These are phyloP conservation scores for Aspergillus pseudoglaucus DNA, from an alignment of 2,329 filamentous ascomycete genomes.

Conservation along the genomic window DNA sequence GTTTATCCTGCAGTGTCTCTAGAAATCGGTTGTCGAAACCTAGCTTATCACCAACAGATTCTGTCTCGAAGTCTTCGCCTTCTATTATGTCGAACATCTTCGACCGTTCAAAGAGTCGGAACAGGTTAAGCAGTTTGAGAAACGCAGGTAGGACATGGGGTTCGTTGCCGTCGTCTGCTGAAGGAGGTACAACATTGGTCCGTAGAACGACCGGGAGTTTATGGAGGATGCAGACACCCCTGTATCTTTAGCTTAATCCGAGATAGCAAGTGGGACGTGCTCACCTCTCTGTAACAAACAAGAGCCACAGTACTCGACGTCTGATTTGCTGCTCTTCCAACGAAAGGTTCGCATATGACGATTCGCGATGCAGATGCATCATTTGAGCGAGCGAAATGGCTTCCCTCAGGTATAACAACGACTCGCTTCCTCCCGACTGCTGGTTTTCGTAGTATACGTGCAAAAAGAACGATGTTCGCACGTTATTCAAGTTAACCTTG, in stretches of 20 bases:
- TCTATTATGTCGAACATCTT: conserved; percentile 44
- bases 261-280: not conserved
- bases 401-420: conserved; percentile 45
- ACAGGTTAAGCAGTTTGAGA: conserved; percentile 44
- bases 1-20: conserved; percentile 34
- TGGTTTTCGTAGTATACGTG: conserved; percentile 50
- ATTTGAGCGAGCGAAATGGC: conserved; percentile 49
- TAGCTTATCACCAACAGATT: not conserved
- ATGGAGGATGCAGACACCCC: conserved; percentile 47
- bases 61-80: conserved; percentile 13
- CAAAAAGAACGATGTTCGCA: conserved; percentile 47
- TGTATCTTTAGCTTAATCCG: conserved; percentile 6
- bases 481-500: conserved; percentile 32
- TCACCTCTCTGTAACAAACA: conserved; percentile 43
- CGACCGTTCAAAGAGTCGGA: conserved; percentile 47
- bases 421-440: conserved; percentile 40
- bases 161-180: conserved; percentile 34
- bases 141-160: conserved; percentile 45
- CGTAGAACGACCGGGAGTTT: conserved; percentile 44
- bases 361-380: conserved; percentile 42
- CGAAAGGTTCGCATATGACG: conserved; percentile 32
- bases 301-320: conserved; percentile 42
- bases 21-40: conserved; percentile 25
- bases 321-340: conserved; percentile 40
- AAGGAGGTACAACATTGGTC: conserved; percentile 34